Evolutionary conservation across 441 rosid species (phyloP), one percentile per base, ranked within the genome.

Genomic region (Jatropha podagrica): DNA sequence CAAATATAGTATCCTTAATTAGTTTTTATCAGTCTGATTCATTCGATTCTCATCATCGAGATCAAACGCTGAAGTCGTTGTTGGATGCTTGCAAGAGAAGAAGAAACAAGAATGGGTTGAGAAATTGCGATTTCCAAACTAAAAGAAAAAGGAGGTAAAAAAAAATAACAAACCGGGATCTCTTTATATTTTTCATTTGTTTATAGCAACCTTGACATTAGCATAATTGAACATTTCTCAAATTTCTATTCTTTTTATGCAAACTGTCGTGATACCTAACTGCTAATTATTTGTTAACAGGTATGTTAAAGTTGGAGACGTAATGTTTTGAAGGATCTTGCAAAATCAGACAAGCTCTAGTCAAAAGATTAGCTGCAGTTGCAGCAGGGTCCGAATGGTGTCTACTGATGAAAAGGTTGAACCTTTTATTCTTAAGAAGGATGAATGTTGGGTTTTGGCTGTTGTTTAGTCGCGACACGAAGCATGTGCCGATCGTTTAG

Each of bases 401-500:
- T 96, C 99, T 26, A 82, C 80, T 44, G 84, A 90, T 65, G 86
- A 88, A 77, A 88, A 90, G 76, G 98, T 94, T 20, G 89, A 91
- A 77, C 89, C 98, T 69, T 96, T 96, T 85, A 81, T 91, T 83
- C 92, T 96, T 46, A 87, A 89, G 6, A 85, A 82, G 77, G 92
- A 91, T 76, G 87, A 91, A 62, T 94, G 98, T 72, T 94, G 99
- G 99, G 92, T 96, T 44, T 66, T 89, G 83, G 96, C 94, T 32
- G 32, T 23, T 23, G 23, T 23, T 23, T 23, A 0, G 23, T 23
- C 0, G 23, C 23, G 23, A 23, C 23, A 23, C 23, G 23, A 23
- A 0, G 23, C 23, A 23, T 23, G 23, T 23, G 23, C 23, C 23
- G 23, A 23, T 23, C 23, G 23, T 23, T 23, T 23, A 23, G 23